Conservation (phyloP, 805 yeast species). For the Cyberlindnera mycetangii region DNA sequence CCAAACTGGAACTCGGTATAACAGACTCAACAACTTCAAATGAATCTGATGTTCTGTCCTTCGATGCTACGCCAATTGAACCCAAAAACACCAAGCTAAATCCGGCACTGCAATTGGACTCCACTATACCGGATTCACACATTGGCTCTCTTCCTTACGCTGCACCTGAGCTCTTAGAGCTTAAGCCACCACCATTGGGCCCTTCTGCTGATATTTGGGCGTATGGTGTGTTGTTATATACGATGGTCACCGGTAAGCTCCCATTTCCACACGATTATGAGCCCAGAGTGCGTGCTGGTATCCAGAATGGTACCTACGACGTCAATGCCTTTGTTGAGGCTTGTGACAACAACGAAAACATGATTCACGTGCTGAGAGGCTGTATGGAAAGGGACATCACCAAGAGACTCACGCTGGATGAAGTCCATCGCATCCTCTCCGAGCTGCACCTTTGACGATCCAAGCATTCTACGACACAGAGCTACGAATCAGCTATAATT, state of each 20-base stretch:
- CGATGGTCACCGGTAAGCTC: constrained; percentile 67
- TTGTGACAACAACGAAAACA: constrained; percentile 29
- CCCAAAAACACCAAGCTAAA: constrained; percentile 7
- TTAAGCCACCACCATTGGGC: constrained; percentile 57
- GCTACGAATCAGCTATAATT: no score
- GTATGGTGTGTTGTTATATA: constrained; percentile 72
- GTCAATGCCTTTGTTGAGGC: constrained; percentile 41
- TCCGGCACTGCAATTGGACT: constrained; percentile 13
- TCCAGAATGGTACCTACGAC: constrained; percentile 63
- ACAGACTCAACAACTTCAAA: constrained; percentile 1
- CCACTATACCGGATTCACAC: constrained; percentile 51
- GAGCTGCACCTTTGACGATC: background rate
- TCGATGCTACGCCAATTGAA: constrained; percentile 18
- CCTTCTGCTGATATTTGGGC: constrained; percentile 89
- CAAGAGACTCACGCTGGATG: constrained; percentile 49
- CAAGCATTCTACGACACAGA: no score
- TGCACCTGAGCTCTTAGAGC: constrained; percentile 75
- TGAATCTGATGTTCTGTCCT: constrained; percentile 11
- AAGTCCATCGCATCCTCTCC: constrained; percentile 26
- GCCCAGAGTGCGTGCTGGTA: constrained; percentile 72
- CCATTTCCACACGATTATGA: constrained; percentile 87
- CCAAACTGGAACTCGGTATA: constrained; percentile 12
- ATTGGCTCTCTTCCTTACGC: constrained; percentile 94
- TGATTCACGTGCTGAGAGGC: constrained; percentile 42
- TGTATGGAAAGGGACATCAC: constrained; percentile 52